Evolutionary conservation across 352 stramenopile species (phyloP).

Genomic region (Plasmopara viticola): DNA sequence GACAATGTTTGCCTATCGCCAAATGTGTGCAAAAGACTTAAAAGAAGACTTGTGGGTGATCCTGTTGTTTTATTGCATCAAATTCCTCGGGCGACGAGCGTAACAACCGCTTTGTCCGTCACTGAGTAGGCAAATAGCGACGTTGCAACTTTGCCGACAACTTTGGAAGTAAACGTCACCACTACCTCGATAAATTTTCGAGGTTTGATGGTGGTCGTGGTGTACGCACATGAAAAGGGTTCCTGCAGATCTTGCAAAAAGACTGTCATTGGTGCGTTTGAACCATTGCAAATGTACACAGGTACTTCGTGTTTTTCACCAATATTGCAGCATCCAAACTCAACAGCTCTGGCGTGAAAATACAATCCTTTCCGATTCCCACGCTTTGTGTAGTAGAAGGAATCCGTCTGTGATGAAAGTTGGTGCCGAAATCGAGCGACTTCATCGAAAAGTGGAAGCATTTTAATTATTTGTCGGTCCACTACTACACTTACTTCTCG

Average conservation of each 20-base stretch:
- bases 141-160: slow-evolving; percentile 75
- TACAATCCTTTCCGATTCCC: slow-evolving; percentile 67
- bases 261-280: slow-evolving; percentile 71
- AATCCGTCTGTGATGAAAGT: slow-evolving; percentile 68
- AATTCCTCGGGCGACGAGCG: slow-evolving; percentile 63
- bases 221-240: slow-evolving; percentile 69
- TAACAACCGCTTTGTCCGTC: slow-evolving; percentile 74
- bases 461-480: slow-evolving; percentile 27
- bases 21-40: slow-evolving; percentile 21
- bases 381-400: slow-evolving; percentile 84
- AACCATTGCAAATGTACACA: slow-evolving; percentile 85
- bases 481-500: slow-evolving; percentile 70
- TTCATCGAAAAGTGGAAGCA: slow-evolving; percentile 51
- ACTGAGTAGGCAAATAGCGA: slow-evolving; percentile 76
- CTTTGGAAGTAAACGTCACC: slow-evolving; percentile 68
- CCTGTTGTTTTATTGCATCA: slow-evolving; percentile 20
- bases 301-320: slow-evolving; percentile 72
- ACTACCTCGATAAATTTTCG: slow-evolving; percentile 83
- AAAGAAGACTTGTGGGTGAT: slow-evolving; percentile 2
- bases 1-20: slow-evolving; percentile 3
- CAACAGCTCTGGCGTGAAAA: slow-evolving; percentile 78
- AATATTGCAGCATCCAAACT: slow-evolving; percentile 68
- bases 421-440: slow-evolving; percentile 54
- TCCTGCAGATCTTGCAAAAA: slow-evolving; percentile 75
- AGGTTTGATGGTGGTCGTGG: slow-evolving; percentile 70